Evolutionary conservation across 1,284 basidiomycete species (phyloP).

Genomic region (Rhodotorula sp.): DNA sequence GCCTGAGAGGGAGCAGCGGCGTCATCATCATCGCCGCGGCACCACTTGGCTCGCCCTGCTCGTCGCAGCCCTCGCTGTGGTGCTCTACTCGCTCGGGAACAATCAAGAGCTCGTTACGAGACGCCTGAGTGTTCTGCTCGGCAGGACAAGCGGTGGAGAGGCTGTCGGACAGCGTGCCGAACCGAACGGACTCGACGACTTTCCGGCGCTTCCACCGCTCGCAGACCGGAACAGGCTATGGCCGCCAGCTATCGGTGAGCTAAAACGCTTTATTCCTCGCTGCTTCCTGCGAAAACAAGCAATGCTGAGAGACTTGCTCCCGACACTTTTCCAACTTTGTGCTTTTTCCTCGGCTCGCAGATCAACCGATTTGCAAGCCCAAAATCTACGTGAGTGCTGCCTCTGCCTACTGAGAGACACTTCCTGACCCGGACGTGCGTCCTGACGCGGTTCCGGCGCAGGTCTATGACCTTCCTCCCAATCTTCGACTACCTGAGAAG

Average conservation of each 20-base stretch:
- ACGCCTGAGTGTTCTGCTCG: too few species aligned
- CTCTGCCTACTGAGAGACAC: not conserved
- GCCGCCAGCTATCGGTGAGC: slow-evolving; percentile 30
- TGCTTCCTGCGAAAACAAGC: too few species aligned
- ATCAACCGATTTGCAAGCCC: slow-evolving; percentile 21
- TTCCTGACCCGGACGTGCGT: too few species aligned
- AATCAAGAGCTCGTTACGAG: not conserved
- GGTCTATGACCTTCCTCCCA: slow-evolving; percentile 31
- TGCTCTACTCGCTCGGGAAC: too few species aligned
- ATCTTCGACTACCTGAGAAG: slow-evolving; percentile 18
- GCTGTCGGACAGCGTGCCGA: not conserved
- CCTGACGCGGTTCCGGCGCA: not conserved
- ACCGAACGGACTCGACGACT: not conserved
- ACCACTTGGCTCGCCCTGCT: not conserved
- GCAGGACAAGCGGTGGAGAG: too few species aligned
- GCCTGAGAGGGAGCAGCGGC: not conserved
- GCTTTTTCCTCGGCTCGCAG: not conserved
- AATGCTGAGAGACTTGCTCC: too few species aligned
- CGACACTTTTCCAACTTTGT: not conserved
- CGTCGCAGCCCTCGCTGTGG: not conserved
- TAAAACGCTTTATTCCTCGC: too few species aligned
- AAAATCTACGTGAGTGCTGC: slow-evolving; percentile 20
- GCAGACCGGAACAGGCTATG: slow-evolving; percentile 23
- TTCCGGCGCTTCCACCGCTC: slow-evolving; percentile 23
- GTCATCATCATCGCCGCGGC: not conserved